These are phyloP conservation scores for Cadophora luteo-olivacea DNA, from an alignment of 2,329 filamentous ascomycete species.

Conservation along the genomic window DNA sequence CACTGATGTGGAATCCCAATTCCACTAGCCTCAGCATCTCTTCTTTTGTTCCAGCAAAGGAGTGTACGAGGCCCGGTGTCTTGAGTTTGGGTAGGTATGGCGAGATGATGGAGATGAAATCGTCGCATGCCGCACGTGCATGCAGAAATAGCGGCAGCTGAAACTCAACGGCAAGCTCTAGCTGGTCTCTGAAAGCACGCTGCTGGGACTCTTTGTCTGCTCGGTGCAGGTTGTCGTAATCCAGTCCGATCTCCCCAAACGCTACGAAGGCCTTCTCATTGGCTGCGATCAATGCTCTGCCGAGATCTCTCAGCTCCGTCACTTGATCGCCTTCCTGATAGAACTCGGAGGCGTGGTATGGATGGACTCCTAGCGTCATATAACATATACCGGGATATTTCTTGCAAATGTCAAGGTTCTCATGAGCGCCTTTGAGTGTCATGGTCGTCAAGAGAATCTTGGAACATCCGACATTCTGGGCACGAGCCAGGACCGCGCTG, in stretches of 20 bases:
- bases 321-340: not conserved
- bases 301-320: not conserved
- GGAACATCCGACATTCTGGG: not conserved
- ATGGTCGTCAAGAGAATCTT: not conserved
- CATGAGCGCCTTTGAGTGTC: not conserved
- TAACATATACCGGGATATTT: not conserved
- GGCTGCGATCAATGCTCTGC: not conserved
- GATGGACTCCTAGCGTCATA: not conserved
- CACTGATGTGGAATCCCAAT: not conserved
- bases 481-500: not conserved
- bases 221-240: not conserved
- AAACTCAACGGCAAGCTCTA: not conserved
- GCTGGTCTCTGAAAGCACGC: not conserved
- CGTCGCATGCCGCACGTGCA: conserved; percentile 3
- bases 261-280: not conserved
- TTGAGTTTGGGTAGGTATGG: not conserved
- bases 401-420: not conserved
- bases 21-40: not conserved
- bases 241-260: conserved; percentile 2
- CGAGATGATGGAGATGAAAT: conserved; percentile 4
- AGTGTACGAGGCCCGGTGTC: not conserved
- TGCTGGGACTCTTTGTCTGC: not conserved
- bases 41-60: not conserved
- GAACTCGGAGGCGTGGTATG: conserved; percentile 1
- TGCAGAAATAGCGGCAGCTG: conserved; percentile 1